Evolutionary conservation across 2,329 filamentous ascomycete genomes (phyloP), one percentile per base, ranked within the genome.

Genomic region (Talaromyces sp.): DNA sequence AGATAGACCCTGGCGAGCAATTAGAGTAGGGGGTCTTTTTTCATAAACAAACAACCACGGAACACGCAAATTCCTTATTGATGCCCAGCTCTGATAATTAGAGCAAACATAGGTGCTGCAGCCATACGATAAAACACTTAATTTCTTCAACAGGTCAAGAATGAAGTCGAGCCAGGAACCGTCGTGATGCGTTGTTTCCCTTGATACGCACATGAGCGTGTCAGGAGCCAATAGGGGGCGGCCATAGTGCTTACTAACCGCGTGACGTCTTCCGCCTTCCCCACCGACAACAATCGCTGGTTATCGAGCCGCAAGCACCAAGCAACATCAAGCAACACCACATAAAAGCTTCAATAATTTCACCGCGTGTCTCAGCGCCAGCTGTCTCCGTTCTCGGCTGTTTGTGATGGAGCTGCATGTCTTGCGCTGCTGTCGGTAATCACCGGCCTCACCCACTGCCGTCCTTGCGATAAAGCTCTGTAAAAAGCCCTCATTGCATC

Each of bases 221-320:
- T 9, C 11, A n/a, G 24, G 48, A 4, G 48, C 48, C 48, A 52
- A 52, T 52, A 29, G 26, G 48, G 48, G 48, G 48, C 26, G 26
- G 26, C 14, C 48, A 3, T 26, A 14, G 12, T 29, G 48, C 21
- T 52, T 27, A 52, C 24, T 52, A 52, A 52, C 24, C 24, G 14
- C 8, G 31, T 57, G 54, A 57, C 54, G 54, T 60, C 58, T 43
- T 57, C 5, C n/a, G 53, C 21, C 29, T 32, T 29, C 48, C 51
- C 54, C 54, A 57, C 48, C 58, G 27, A 53, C 24, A 48, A 54
- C 35, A 52, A 46, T 41, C 12, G 19, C 52, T 32, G 27, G 21
- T 50, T 29, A 32, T 48, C 57, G 38, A 59, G 46, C 54, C 9
- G 12, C 12, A 31, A 32, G 12, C 12, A 31, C 17, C 38, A 31